These are phyloP conservation scores for Lentinula sp. DNA, from an alignment of 768 basidiomycete species.

Conservation along the genomic window DNA sequence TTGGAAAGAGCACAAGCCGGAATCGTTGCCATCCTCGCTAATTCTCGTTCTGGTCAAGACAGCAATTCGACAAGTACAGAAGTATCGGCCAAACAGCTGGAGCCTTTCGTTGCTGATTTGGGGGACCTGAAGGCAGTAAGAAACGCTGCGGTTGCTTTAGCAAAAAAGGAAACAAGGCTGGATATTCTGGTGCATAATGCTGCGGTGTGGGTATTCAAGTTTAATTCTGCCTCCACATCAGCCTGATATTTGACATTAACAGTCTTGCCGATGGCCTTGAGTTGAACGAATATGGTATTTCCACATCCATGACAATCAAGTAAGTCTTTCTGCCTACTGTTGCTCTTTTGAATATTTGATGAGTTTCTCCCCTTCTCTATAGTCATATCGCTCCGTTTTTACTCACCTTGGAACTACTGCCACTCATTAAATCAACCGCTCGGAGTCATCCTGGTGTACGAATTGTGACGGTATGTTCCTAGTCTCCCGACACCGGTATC, in stretches of 20 bases:
- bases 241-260: not conserved
- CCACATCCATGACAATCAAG: not conserved
- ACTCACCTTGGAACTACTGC: constrained; percentile 6
- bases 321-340: not conserved
- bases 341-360: too few relatives aligned
- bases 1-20: not conserved
- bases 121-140: not conserved
- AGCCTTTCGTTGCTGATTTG: constrained; percentile 2
- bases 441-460: constrained; percentile 4
- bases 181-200: not conserved
- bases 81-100: not conserved
- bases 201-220: not conserved
- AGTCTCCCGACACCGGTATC: not conserved
- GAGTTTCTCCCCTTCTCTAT: not conserved
- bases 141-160: not conserved
- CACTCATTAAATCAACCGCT: constrained; percentile 5
- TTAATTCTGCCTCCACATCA: not conserved
- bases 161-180: not conserved
- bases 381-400: constrained; percentile 7
- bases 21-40: not conserved
- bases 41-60: not conserved
- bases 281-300: not conserved
- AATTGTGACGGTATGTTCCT: not conserved
- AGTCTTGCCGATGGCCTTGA: not conserved
- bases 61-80: not conserved